Percentiles rank a stretch among this genome's conserved stretches.
Evolutionary conservation across 2,329 filamentous ascomycete species (phyloP).

Genomic region (Fusarium devonianum): DNA sequence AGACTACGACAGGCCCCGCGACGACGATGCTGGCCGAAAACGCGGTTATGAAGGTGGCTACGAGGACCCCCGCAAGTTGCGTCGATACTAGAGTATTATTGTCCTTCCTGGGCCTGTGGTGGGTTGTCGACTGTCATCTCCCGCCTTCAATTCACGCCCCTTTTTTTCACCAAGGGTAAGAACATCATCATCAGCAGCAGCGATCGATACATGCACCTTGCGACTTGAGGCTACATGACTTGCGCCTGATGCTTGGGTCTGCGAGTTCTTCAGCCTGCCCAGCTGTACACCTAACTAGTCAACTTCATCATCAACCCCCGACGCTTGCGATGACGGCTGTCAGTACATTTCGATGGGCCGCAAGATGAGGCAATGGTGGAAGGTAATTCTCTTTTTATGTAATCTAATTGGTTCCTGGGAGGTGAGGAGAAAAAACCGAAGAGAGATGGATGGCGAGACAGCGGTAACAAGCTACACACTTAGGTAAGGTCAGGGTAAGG

Average conservation of each 20-base stretch:
- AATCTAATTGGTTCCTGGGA: conserved; percentile 41
- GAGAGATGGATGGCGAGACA: conserved; percentile 20
- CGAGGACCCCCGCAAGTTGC: conserved; percentile 76
- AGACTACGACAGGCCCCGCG: conserved; percentile 63
- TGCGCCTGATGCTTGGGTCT: not conserved
- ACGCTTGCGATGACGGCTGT: not conserved
- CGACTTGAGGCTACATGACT: conserved; percentile 2
- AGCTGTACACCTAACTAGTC: conserved; percentile 15
- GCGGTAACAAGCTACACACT: conserved; percentile 30
- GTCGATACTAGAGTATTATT: conserved; percentile 59
- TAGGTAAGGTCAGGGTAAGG: conserved; percentile 66
- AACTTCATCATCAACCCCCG: conserved; percentile 4
- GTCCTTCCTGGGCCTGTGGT: conserved; percentile 29
- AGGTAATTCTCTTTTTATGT: conserved; percentile 41
- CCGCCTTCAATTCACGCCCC: conserved; percentile 29
- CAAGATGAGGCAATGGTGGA: conserved; percentile 28
- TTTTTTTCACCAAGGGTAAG: conserved; percentile 37
- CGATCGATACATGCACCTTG: conserved; percentile 3
- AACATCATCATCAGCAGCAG: conserved; percentile 19
- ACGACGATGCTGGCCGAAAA: conserved; percentile 66
- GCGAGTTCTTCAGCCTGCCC: conserved; percentile 1
- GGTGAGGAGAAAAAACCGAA: conserved; percentile 21
- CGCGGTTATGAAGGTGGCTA: conserved; percentile 79
- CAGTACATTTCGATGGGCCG: conserved; percentile 12
- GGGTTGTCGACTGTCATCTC: conserved; percentile 35